phyloP scores from a whole-genome alignment of 805 yeast species.

The Wickerhamiella lipophila region DNA sequence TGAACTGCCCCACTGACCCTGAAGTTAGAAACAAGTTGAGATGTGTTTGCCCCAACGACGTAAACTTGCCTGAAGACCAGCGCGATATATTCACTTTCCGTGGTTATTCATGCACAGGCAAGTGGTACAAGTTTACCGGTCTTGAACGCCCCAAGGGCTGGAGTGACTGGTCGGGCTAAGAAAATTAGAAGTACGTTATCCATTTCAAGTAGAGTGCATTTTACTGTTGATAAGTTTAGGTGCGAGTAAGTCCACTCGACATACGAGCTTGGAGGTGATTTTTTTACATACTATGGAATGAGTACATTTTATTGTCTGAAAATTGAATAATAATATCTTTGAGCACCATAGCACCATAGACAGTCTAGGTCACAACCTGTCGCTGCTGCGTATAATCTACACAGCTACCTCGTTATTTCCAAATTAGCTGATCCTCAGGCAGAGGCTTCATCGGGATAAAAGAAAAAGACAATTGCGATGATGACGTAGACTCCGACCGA shows the following conservation, averaged over 20 bases:
- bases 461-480: constrained; percentile 80
- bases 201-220: too few relatives aligned
- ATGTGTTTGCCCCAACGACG: constrained; percentile 62
- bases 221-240: too few relatives aligned
- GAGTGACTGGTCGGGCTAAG: constrained; percentile 18
- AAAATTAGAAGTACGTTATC: not conserved
- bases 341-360: too few relatives aligned
- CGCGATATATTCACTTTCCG: constrained; percentile 29
- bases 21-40: constrained; percentile 41
- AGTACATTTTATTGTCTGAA: too few relatives aligned
- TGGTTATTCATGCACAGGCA: constrained; percentile 32
- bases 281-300: too few relatives aligned
- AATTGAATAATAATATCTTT: too few relatives aligned
- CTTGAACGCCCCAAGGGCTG: constrained; percentile 26
- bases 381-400: too few relatives aligned
- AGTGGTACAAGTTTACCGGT: constrained; percentile 26
- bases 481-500: constrained; percentile 73
- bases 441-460: constrained; percentile 43
- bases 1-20: constrained; percentile 47
- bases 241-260: too few relatives aligned
- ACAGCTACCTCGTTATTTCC: too few relatives aligned
- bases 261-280: too few relatives aligned
- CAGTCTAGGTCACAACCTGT: too few relatives aligned
- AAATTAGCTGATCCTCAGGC: not conserved
- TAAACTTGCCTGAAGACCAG: constrained; percentile 25